Base-by-base conservation (phyloP, 1,284 basidiomycete species). In the Irpex sp. region DNA sequence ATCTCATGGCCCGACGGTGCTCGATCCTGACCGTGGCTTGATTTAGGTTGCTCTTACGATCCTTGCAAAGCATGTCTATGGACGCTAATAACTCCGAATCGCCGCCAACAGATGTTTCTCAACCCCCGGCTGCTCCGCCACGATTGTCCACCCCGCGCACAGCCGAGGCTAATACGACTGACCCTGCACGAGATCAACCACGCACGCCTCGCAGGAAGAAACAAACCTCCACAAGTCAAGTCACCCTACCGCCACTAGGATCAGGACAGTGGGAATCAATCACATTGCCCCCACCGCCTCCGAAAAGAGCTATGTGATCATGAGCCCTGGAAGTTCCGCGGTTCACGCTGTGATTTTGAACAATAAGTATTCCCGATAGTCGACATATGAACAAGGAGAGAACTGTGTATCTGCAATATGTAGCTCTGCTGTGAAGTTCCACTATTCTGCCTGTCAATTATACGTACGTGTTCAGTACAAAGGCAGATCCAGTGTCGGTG, bases 261-360 rank as follows among this genome's bases (percentile, higher is more conserved):
- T 85, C 84, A 7, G 75, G 75, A 49, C 78, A 81, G 57, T 85
- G 84, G 83, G 74, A 83, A 64, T 66, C 74, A 3, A 73, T 77
- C 66, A 73, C 72, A n/a, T 61, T 82, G 38, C 72, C 78, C 15
- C 71, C 82, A 21, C 52, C 64, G 2, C 59, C 63, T 15, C 37
- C 63, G 11, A 31, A 38, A 37, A 57, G 44, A 37, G 19, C 54
- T n/a, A 15, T 40, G 7, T 56, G 49, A 56, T 26, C 26, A 56
- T 9, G 2, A 11, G 13, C 8, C 13, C 21, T 56, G 26, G 26
- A 26, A 26, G 26, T 56, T 34, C 54, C 8, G 13, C 26, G 9
- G 19, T 13, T 6, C 9, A 56, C 34, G 54, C 26, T 51, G n/a
- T 17, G 15, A n/a, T 51, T 5, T 9, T 51, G 11, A 21, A 19